These are phyloP conservation scores for Jackrogersella multiformis DNA, from an alignment of 495 filamentous ascomycete genomes.

Conservation along the genomic window DNA sequence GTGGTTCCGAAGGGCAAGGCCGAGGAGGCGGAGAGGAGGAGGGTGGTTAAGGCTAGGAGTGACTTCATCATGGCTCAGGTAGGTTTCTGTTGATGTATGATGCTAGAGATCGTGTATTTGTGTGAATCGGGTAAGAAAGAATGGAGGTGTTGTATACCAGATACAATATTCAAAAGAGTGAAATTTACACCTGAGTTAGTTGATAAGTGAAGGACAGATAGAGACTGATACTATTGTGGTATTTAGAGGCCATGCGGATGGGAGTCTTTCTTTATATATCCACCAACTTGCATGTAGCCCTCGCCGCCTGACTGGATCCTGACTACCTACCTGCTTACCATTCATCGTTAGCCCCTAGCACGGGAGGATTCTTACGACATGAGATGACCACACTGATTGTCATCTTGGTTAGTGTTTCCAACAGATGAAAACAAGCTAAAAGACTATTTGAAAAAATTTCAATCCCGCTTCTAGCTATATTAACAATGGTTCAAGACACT, in stretches of 20 bases:
- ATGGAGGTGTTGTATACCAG: slow-evolving; percentile 9
- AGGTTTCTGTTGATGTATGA: background rate
- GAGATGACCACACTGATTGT: background rate
- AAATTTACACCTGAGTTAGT: slow-evolving; percentile 5
- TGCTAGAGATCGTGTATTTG: background rate
- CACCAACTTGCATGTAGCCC: no score
- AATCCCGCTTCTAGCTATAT: background rate
- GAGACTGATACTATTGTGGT: background rate
- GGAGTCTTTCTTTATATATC: background rate
- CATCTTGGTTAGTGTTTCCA: background rate
- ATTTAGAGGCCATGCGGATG: background rate
- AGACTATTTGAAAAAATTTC: no score
- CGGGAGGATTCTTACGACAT: slow-evolving; percentile 5
- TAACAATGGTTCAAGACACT: background rate
- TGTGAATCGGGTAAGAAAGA: background rate
- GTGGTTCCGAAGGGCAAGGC: slow-evolving; percentile 20
- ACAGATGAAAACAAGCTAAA: background rate
- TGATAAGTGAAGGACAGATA: background rate
- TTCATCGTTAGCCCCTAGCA: slow-evolving; percentile 3
- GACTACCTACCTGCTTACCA: background rate
- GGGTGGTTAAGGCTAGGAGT: slow-evolving; percentile 12
- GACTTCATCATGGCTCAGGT: slow-evolving; percentile 20
- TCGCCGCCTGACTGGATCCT: background rate
- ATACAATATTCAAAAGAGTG: slow-evolving; percentile 7
- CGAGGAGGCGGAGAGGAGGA: slow-evolving; percentile 14